Evolutionary conservation across 805 yeast genomes (phyloP).

Genomic region (Clavispora asparagi): DNA sequence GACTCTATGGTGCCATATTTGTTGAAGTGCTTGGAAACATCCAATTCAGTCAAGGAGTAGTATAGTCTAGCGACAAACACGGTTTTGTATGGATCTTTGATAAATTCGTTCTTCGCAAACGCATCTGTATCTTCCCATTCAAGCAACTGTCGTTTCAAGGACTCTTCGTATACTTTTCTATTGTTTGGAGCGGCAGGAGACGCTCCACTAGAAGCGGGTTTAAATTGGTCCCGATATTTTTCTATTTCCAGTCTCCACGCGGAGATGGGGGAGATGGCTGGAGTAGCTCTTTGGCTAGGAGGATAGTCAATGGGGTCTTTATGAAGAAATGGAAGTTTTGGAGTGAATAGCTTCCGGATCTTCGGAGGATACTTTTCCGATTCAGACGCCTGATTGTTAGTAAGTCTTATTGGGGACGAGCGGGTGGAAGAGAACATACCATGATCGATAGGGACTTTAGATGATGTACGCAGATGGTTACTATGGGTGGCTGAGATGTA

Average conservation of each 20-base stretch:
- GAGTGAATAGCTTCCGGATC: constrained; percentile 50
- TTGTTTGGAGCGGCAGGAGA: neutral
- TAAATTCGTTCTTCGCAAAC: constrained; percentile 10
- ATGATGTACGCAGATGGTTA: neutral
- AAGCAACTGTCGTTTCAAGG: constrained; percentile 11
- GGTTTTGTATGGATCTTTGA: constrained; percentile 67
- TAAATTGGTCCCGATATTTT: constrained; percentile 24
- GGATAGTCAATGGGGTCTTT: constrained; percentile 47
- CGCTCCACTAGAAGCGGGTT: neutral
- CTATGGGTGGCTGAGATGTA: too few relatives aligned
- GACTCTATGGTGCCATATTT: constrained; percentile 69
- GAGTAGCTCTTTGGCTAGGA: constrained; percentile 43
- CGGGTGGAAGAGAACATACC: constrained; percentile 1
- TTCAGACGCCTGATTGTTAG: constrained; percentile 15
- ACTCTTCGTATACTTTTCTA: constrained; percentile 5
- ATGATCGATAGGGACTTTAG: neutral
- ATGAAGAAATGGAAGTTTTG: constrained; percentile 52
- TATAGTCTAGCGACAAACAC: constrained; percentile 72
- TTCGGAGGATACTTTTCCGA: constrained; percentile 31
- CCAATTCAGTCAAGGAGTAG: constrained; percentile 60
- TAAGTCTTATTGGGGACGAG: neutral
- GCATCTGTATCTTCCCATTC: constrained; percentile 17
- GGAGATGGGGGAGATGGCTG: constrained; percentile 43
- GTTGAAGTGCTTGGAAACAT: constrained; percentile 56
- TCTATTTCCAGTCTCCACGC: constrained; percentile 18